Evolutionary conservation across 805 yeast genomes (phyloP).

Genomic region (Metschnikowia peoriensis): DNA sequence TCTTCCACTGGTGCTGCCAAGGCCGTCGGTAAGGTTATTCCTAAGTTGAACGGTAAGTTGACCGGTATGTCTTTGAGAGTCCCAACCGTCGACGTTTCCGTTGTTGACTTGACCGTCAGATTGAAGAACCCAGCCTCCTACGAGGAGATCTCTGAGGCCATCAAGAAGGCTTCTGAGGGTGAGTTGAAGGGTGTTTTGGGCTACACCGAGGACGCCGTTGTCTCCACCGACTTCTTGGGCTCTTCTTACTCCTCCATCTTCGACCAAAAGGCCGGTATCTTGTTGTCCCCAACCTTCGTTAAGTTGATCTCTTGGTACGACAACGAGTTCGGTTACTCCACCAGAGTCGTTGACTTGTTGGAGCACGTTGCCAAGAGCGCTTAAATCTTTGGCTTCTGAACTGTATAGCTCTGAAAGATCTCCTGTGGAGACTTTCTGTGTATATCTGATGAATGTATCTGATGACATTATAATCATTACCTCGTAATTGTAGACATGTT

Average conservation of each 20-base stretch:
- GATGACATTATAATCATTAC: background rate
- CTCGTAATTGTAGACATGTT: background rate
- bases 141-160: conserved; percentile 75
- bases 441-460: background rate
- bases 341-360: conserved; percentile 91
- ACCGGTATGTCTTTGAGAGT: conserved; percentile 94
- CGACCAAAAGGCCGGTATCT: conserved; percentile 89
- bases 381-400: conserved; percentile 7
- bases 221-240: conserved; percentile 84
- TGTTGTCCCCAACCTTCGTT: conserved; percentile 82
- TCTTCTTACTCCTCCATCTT: conserved; percentile 84
- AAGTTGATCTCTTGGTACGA: conserved; percentile 94
- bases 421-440: background rate
- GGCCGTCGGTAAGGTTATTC: conserved; percentile 95
- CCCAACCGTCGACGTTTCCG: conserved; percentile 91
- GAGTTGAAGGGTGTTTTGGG: conserved; percentile 79
- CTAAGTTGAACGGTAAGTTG: conserved; percentile 86
- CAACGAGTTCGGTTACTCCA: conserved; percentile 94
- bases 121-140: conserved; percentile 73
- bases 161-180: conserved; percentile 77
- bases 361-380: conserved; percentile 66
- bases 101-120: conserved; percentile 88
- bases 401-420: conserved; percentile 9
- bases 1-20: conserved; percentile 97
- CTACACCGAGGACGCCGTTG: conserved; percentile 91